These are phyloP conservation scores for Dendrobium officinale DNA, from an alignment of 106 monocot genomes.

Conservation along the genomic window DNA sequence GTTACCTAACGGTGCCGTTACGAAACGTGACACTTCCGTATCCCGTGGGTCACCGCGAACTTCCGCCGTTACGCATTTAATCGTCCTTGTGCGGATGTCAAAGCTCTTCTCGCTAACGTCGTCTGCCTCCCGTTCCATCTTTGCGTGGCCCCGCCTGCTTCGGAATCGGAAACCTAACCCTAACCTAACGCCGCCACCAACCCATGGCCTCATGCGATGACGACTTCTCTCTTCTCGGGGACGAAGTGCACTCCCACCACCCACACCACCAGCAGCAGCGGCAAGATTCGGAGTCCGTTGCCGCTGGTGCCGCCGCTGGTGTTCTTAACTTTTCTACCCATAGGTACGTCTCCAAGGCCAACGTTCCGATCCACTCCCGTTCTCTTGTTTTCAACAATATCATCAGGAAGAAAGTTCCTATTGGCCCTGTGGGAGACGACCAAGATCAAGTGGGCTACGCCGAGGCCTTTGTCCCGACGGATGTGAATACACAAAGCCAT, in stretches of 20 bases:
- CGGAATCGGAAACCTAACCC: slow-evolving; percentile 32
- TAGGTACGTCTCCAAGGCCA: slow-evolving; percentile 5
- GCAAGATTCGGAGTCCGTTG: slow-evolving; percentile 5
- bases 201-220: slow-evolving; percentile 65
- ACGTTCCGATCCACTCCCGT: slow-evolving; percentile 9
- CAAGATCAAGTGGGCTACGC: slow-evolving; percentile 22
- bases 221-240: slow-evolving; percentile 56
- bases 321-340: slow-evolving; percentile 3
- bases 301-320: slow-evolving; percentile 11
- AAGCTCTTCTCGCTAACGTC: slow-evolving; percentile 31
- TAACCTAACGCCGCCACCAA: slow-evolving; percentile 57
- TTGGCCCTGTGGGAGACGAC: not conserved
- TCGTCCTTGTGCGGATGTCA: not conserved
- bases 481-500: slow-evolving; percentile 24
- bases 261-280: slow-evolving; percentile 17
- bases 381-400: slow-evolving; percentile 9
- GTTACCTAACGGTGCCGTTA: slow-evolving; percentile 25
- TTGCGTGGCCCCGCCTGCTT: slow-evolving; percentile 8
- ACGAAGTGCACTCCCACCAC: slow-evolving; percentile 32
- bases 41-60: not conserved
- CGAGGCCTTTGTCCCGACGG: slow-evolving; percentile 31
- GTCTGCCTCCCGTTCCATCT: slow-evolving; percentile 42
- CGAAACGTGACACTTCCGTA: slow-evolving; percentile 13
- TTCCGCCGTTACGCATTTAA: slow-evolving; percentile 20
- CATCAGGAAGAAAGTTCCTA: slow-evolving; percentile 5